phyloP scores from a whole-genome alignment of 768 basidiomycete species.

The Mycena galopus region DNA sequence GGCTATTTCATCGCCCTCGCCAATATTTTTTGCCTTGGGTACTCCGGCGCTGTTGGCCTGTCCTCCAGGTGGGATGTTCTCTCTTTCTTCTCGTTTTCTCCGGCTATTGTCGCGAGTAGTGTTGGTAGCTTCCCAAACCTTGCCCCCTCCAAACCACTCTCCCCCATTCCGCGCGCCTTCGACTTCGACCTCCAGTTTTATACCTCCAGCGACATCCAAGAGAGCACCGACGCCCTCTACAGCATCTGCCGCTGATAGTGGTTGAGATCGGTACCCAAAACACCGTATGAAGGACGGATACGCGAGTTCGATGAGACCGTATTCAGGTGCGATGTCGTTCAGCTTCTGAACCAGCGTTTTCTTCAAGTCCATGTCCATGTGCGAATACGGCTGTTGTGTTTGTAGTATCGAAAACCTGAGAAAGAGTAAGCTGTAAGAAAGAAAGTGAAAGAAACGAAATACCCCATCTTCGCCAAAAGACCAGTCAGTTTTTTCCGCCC shows the following conservation, averaged over 20 bases:
- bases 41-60: constrained; percentile 36
- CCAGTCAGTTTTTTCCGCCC: constrained; percentile 92
- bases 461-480: constrained; percentile 99
- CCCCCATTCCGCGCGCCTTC: constrained; percentile 92
- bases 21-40: constrained; percentile 39
- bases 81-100: constrained; percentile 54
- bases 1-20: constrained; percentile 40
- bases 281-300: constrained; percentile 95
- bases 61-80: constrained; percentile 51
- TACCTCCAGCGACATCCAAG: constrained; percentile 90
- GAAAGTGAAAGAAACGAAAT: constrained; percentile 39
- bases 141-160: constrained; percentile 94
- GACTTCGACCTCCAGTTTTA: constrained; percentile 91
- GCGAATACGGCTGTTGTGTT: constrained; percentile 92
- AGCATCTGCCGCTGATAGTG: constrained; percentile 92
- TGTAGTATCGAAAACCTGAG: constrained; percentile 93
- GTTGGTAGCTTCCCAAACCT: constrained; percentile 75
- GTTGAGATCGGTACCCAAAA: constrained; percentile 90
- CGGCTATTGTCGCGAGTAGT: constrained; percentile 50
- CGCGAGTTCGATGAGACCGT: constrained; percentile 92
- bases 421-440: not conserved
- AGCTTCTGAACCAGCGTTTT: constrained; percentile 83
- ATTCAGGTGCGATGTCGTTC: constrained; percentile 92
- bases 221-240: constrained; percentile 91
- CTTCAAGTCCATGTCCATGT: constrained; percentile 98